Evolutionary conservation across 306 rosid genomes (phyloP).

Genomic region (Vicia faba): DNA sequence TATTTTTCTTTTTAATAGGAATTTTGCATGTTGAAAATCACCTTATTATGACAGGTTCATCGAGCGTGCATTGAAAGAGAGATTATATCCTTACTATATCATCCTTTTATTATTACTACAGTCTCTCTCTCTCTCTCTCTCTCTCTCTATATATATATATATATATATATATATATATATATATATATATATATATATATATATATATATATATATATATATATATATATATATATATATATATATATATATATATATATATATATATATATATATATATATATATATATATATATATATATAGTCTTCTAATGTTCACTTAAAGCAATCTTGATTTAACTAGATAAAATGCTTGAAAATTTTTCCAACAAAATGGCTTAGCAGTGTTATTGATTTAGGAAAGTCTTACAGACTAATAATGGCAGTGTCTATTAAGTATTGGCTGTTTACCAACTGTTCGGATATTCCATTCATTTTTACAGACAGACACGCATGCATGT

Average conservation of each 20-base stretch:
- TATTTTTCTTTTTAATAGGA: constrained; percentile 12
- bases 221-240: too few species aligned
- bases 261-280: too few species aligned
- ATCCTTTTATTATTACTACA: too few species aligned
- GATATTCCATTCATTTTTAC: constrained; percentile 47
- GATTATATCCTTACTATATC: constrained; percentile 82
- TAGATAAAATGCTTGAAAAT: background rate
- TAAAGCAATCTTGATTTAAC: background rate
- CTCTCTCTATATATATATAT: too few species aligned
- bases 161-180: too few species aligned
- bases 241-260: too few species aligned
- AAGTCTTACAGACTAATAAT: background rate
- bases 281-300: too few species aligned
- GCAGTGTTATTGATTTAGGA: background rate
- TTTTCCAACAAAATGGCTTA: background rate
- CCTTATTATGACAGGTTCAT: constrained; percentile 69
- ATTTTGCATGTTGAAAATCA: constrained; percentile 21
- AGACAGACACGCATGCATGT: constrained; percentile 88
- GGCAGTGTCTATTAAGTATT: background rate
- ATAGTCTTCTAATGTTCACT: constrained; percentile 1
- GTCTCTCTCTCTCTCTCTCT: too few species aligned
- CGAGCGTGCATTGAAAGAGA: constrained; percentile 92
- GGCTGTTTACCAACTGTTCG: constrained; percentile 11
- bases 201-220: too few species aligned
- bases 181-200: too few species aligned